Evolutionary conservation across 1,139 yeast genomes (phyloP), one percentile per base, ranked within the genome.

Genomic region (Candida labiduridarum): DNA sequence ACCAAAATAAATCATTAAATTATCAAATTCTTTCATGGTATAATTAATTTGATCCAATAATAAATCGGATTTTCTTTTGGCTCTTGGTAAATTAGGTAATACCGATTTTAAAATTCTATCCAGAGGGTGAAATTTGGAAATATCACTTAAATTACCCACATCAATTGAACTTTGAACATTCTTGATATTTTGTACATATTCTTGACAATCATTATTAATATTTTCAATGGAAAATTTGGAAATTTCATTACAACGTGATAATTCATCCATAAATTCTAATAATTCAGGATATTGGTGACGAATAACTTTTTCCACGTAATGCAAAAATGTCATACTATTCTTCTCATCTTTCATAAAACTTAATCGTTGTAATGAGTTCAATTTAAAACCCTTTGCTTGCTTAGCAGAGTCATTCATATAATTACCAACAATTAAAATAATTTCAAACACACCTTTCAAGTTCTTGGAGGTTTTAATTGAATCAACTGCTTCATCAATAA

Each of bases 341-440:
- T 84, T 85, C 50, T 84, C 86, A 64, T 87, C 94, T 57, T 88
- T 88, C 75, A 87, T 83, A 59, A 87, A 87, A 42, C 87, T 82
- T 55, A 88, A 75, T 62, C 95, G 72, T 64, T 85, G 95, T 52
- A 88, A 76, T 1, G 95, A 86, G 50, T 84, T 79, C 59, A 87
- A 76, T 60, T 85, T 87, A 71, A 88, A 88, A 48, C 96, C 96
- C 56, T 80, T 84, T 0, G 95, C 94, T 64, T 87, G 92, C 57
- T 87, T 87, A 1, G 89, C 78, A 7, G 84, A 74, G 60, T 87
- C 92, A 62, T 88, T 88, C 95, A 88, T 87, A 61, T 82, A 88
- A 62, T 88, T 88, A 69, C 96, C 96, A 47, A 88, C 90, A 1
- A 92, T 84, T 59, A 87, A 78, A 60, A 88, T 88, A 49, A 88